Evolutionary conservation across 2,329 filamentous ascomycete species (phyloP), one percentile per base, ranked within the genome.

Genomic region (Lachnellula subtilissima): DNA sequence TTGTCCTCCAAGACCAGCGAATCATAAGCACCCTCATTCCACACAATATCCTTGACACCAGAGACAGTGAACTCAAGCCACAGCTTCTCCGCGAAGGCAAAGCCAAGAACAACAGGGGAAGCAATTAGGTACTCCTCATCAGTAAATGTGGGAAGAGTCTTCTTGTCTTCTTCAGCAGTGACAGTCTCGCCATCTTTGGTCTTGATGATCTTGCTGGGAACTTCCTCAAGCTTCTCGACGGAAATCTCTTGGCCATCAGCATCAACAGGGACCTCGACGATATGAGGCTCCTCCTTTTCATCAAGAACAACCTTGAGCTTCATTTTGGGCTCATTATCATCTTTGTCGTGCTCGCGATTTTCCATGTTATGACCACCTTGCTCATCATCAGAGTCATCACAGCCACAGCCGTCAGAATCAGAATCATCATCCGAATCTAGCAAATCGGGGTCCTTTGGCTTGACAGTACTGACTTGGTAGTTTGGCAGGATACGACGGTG

Each of bases 61-160:
- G 87, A 89, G 19, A 97, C 86, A 0, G 85, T 86, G 65, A 96
- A 91, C 69, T 96, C 90, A 0, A 96, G 80, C 92, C 91, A 97
- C 9, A 90, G 77, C 73, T 96, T 96, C 72, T 96, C 90, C 1
- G 83, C 84, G 70, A 96, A 95, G 0, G 89, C 84, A 65, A 96
- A 96, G 0, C 91, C 92, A 1, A 95, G 80, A 0, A 96, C 89
- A 0, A 95, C 85, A 0, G 91, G 88, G 2, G 89, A 93, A 2
- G 91, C 86, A 49, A 95, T 86, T 5, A 96, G 76, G 23, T 94
- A 86, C 63, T 96, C 89, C 59, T 95, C 90, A 49, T 94, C 89
- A 0, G 81, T 88, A 69, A 94, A 92, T 19, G 81, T 76, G 1
- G 78, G 79, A 3, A 70, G 59, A 15, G 63, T 62, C 53, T 72